phyloP scores from a whole-genome alignment of 78 protist genomes.

The Monosiga brevicollis region DNA sequence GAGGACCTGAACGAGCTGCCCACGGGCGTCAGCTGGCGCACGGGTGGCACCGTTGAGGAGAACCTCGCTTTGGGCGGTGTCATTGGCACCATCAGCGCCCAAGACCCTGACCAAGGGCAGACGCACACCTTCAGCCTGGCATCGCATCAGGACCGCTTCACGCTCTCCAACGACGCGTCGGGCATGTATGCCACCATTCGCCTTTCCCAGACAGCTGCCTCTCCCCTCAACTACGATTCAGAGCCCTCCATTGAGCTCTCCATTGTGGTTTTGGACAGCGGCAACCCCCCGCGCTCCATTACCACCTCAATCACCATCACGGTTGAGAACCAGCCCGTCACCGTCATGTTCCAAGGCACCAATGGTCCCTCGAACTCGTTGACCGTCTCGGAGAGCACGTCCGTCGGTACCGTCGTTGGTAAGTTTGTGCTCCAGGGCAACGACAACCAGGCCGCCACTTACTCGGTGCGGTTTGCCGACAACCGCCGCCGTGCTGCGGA shows the following conservation, averaged over 20 bases:
- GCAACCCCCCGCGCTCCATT: neutral
- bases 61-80: neutral
- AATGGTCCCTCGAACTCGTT: neutral
- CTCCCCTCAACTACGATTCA: neutral
- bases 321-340: neutral
- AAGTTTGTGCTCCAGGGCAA: neutral
- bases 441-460: neutral
- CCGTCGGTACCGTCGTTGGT: neutral
- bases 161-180: neutral
- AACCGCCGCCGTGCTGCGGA: neutral
- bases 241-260: neutral
- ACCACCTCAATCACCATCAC: neutral
- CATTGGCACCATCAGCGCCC: neutral
- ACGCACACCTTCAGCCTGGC: too few relatives aligned
- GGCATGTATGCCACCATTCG: too few relatives aligned
- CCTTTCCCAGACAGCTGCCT: neutral
- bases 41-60: neutral
- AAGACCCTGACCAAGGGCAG: neutral
- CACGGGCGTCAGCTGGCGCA: neutral
- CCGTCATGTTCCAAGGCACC: neutral
- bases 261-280: neutral
- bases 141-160: neutral
- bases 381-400: neutral
- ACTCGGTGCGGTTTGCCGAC: neutral
- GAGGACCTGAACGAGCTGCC: neutral